phyloP scores from a whole-genome alignment of 177 flowering plant genomes.

The Vitis hybrid region DNA sequence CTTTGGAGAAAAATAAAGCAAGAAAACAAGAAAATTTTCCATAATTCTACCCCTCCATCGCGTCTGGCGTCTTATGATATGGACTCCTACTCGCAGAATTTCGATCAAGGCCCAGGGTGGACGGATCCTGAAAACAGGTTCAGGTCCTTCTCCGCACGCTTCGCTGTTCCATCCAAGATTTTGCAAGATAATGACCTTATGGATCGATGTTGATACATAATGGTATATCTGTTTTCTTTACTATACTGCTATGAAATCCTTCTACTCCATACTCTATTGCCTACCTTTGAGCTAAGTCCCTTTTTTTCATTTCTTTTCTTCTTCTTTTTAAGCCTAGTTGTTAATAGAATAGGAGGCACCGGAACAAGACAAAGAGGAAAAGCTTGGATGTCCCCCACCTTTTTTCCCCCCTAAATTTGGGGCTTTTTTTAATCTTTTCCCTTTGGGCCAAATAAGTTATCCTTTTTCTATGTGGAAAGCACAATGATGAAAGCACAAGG shows the following conservation, averaged over 20 bases:
- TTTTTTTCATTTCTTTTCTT: not conserved
- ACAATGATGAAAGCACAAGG: slow-evolving; percentile 9
- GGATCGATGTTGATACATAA: not conserved
- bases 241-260: too few species aligned
- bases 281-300: too few species aligned
- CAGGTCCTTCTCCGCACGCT: slow-evolving; percentile 43
- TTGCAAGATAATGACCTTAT: not conserved
- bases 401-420: not conserved
- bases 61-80: slow-evolving; percentile 22
- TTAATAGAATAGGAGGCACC: not conserved
- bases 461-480: slow-evolving; percentile 7
- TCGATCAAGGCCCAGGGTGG: slow-evolving; percentile 33
- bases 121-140: slow-evolving; percentile 33
- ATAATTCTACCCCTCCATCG: not conserved
- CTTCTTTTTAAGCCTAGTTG: too few species aligned
- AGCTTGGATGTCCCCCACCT: not conserved
- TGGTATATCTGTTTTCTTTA: not conserved
- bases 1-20: slow-evolving; percentile 26
- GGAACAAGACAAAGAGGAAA: not conserved
- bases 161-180: slow-evolving; percentile 27
- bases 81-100: slow-evolving; percentile 27
- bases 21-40: slow-evolving; percentile 17
- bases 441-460: not conserved
- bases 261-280: too few species aligned
- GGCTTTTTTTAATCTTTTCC: too few species aligned